These are phyloP conservation scores for Pichia exigua DNA, from an alignment of 805 yeast genomes.

Conservation along the genomic window DNA sequence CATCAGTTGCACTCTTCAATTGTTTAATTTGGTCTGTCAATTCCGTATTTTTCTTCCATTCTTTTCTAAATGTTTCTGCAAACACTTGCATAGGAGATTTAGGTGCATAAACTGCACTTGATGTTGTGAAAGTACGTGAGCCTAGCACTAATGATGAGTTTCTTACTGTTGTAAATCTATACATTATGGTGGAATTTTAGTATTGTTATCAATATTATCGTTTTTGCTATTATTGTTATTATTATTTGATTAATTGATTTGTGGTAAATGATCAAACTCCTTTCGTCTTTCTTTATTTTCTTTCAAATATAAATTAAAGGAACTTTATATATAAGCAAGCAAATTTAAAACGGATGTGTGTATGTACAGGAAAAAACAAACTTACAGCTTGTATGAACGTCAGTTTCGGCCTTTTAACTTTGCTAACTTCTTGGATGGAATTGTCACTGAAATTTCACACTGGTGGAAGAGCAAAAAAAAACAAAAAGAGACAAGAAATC, in stretches of 20 bases:
- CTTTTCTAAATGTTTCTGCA: conserved; percentile 82
- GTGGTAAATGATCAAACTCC: too few relatives aligned
- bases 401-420: not conserved
- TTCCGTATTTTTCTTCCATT: conserved; percentile 86
- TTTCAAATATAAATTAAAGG: not conserved
- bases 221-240: not conserved
- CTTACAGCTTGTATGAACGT: not conserved
- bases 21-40: conserved; percentile 90
- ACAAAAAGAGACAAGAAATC: not conserved
- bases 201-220: not conserved
- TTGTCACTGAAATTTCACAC: not conserved
- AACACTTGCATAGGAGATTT: conserved; percentile 88
- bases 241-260: not conserved
- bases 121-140: not conserved
- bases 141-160: not conserved
- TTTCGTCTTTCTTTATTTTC: not conserved
- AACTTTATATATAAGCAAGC: not conserved
- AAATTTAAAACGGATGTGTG: not conserved
- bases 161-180: conserved; percentile 5
- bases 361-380: not conserved
- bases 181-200: conserved; percentile 1
- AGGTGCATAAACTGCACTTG: conserved; percentile 9
- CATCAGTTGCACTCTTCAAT: conserved; percentile 90
- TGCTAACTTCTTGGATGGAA: not conserved
- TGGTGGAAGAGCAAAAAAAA: not conserved